Evolutionary conservation across 169 alveolate genomes (phyloP).

Genomic region (Cryptosporidium canis): DNA sequence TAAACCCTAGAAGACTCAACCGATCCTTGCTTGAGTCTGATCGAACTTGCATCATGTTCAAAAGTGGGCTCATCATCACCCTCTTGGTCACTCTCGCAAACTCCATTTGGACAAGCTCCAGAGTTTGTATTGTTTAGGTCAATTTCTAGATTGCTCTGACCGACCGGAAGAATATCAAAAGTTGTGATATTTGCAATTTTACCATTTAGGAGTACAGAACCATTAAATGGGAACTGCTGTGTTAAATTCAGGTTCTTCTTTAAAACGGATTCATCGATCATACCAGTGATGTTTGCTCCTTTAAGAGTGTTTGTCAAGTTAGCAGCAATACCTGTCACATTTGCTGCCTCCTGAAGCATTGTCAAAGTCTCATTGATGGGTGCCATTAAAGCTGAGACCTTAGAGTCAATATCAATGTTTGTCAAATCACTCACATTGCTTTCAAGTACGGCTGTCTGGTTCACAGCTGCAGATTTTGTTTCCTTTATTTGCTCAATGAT

Average conservation of each 20-base stretch:
- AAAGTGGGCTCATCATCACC: constrained; percentile 19
- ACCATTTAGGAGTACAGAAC: constrained; percentile 1
- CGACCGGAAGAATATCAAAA: constrained; percentile 47
- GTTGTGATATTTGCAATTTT: constrained; percentile 50
- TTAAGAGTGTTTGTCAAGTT: background rate
- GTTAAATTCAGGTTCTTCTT: constrained; percentile 38
- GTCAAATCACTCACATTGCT: background rate
- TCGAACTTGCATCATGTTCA: background rate
- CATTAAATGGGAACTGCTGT: constrained; percentile 23
- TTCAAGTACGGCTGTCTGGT: constrained; percentile 9
- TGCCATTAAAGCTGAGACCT: background rate
- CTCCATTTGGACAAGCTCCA: constrained; percentile 71
- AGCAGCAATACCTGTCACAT: background rate
- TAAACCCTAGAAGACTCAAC: background rate
- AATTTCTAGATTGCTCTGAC: background rate
- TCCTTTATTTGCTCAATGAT: constrained; percentile 39
- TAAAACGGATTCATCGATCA: constrained; percentile 13
- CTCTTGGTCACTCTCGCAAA: constrained; percentile 56
- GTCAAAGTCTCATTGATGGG: constrained; percentile 33
- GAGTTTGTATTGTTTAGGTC: constrained; percentile 35
- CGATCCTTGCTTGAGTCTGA: constrained; percentile 9
- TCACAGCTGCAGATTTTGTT: background rate
- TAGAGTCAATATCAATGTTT: constrained; percentile 25
- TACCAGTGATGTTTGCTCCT: background rate
- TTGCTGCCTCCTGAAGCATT: constrained; percentile 12